A percentile compares a stretch with the other conserved stretches of the same genome.
These are phyloP conservation scores for Podospora bellae-mahoneyi DNA, from an alignment of 495 filamentous ascomycete genomes.

Conservation along the genomic window DNA sequence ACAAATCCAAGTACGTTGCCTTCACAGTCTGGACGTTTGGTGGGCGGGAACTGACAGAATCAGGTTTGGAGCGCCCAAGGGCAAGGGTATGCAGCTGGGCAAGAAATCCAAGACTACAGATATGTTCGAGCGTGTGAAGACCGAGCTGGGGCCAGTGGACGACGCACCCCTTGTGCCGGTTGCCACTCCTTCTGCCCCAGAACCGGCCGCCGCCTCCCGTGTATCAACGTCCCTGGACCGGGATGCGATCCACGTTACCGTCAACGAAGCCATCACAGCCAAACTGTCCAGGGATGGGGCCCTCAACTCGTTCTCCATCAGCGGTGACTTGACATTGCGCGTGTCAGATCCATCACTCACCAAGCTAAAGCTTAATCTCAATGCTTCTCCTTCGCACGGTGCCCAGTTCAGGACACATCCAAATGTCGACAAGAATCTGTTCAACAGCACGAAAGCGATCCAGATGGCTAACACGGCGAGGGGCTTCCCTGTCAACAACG, in stretches of 20 bases:
- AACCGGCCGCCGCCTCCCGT: conserved; percentile 57
- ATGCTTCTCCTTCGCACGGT: conserved; percentile 67
- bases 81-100: conserved; percentile 97
- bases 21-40: background rate
- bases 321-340: conserved; percentile 83
- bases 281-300: conserved; percentile 82
- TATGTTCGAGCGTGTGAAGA: conserved; percentile 93
- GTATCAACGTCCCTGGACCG: conserved; percentile 64
- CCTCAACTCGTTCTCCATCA: conserved; percentile 78
- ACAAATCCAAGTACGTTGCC: conserved; percentile 69
- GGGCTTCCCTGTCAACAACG: conserved; percentile 87
- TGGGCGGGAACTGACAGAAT: conserved; percentile 21
- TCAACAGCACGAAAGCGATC: conserved; percentile 72
- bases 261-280: conserved; percentile 83
- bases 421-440: conserved; percentile 84
- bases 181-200: conserved; percentile 53
- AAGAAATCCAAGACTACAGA: conserved; percentile 96
- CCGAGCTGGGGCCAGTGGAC: conserved; percentile 75
- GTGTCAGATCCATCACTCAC: conserved; percentile 84
- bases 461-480: conserved; percentile 80
- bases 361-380: conserved; percentile 79
- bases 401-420: conserved; percentile 91
- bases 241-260: conserved; percentile 78
- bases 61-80: conserved; percentile 63
- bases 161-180: conserved; percentile 70